Evolutionary conservation across 1,284 basidiomycete species (phyloP).

Genomic region (Earliella scabrosa): DNA sequence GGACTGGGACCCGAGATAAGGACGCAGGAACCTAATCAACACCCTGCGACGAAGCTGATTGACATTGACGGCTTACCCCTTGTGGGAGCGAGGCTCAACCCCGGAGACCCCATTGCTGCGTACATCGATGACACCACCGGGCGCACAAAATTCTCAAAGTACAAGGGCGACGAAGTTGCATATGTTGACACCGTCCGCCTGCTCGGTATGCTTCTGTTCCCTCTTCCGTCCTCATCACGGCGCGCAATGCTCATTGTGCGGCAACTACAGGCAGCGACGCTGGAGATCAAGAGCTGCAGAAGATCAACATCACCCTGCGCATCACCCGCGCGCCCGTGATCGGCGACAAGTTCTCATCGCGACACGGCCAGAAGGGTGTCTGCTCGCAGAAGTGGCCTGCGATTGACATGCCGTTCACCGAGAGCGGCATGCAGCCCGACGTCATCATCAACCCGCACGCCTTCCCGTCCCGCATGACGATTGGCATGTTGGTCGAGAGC

Average conservation of each 20-base stretch:
- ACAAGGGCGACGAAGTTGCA: constrained; percentile 94
- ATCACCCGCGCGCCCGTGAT: constrained; percentile 97
- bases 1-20: constrained; percentile 84
- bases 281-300: constrained; percentile 89
- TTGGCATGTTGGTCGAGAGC: constrained; percentile 99
- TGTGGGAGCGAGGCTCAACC: constrained; percentile 71
- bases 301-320: constrained; percentile 92
- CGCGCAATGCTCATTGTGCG: constrained; percentile 1
- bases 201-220: constrained; percentile 61
- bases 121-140: constrained; percentile 90
- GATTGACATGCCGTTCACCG: constrained; percentile 98
- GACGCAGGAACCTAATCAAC: constrained; percentile 55
- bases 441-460: constrained; percentile 99
- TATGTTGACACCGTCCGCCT: constrained; percentile 94
- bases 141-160: constrained; percentile 88
- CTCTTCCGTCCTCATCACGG: not conserved
- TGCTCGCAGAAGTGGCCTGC: constrained; percentile 99
- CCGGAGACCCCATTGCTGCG: constrained; percentile 84
- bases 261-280: constrained; percentile 72
- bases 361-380: constrained; percentile 99
- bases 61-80: constrained; percentile 88
- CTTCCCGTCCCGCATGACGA: constrained; percentile 99
- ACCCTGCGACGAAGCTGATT: constrained; percentile 64
- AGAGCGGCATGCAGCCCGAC: constrained; percentile 99
- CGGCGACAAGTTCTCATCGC: constrained; percentile 98